Base-by-base conservation (phyloP, 805 yeast species). In the Suhomyces vadensis region DNA sequence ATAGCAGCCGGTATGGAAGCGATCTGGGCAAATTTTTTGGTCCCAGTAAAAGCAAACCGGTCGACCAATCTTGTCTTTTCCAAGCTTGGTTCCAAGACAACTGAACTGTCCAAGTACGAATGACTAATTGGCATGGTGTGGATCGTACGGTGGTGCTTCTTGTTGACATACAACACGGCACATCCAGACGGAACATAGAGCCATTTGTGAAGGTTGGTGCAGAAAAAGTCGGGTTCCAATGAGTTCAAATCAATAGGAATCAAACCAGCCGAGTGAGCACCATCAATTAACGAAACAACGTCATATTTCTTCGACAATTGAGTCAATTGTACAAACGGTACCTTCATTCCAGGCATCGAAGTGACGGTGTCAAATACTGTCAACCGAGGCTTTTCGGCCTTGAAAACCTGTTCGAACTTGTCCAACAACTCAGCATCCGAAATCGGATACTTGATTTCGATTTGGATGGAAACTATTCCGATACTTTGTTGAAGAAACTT, bases 191-290 rank as follows among this genome's bases (percentile, higher is more conserved):
- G 86, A 17, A 73, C 71, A 49, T 56, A 79, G 31, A 71, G 64
- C 91, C 91, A 85, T 55, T 85, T 85, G 67, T 85, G 91, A 14
- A 84, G 64, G 54, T 85, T 85, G 16, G 83, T 63, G 19, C 75
- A 69, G 56, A 71, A 77, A 56, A 82, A 85, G 53, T 83, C 89
- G 0, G 89, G 87, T 37, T 69, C 50, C 19, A 76, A 50, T 9
- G 55, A 55, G 9, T 58, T 61, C 26, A 81, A 51, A 37, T 71
- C 64, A n/a, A 77, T 42, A 7, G 75, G 74, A 23, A 78, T 53
- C 43, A 73, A 62, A 0, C 92, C 92, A 26, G 79, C 69, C 1
- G 80, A 76, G 56, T 85, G 92, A 4, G 91, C 92, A 10, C 85
- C 92, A 58, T 85, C 92, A 20, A 85, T 73, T 35, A 82, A 61